These are phyloP conservation scores for Macrotyloma uniflorum DNA, from an alignment of 306 rosid genomes.

Conservation along the genomic window DNA sequence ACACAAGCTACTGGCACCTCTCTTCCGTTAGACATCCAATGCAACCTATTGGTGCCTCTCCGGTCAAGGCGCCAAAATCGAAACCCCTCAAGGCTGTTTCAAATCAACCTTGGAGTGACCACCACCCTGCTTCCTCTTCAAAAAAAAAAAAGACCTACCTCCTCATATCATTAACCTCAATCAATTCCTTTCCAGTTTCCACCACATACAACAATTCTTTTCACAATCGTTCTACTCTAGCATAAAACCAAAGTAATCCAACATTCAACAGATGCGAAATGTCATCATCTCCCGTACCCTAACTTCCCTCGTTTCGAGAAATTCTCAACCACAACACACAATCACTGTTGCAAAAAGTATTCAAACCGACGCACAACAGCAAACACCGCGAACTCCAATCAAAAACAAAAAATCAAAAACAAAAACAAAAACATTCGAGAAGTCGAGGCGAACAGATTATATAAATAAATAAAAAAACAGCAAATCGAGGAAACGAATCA, in stretches of 20 bases:
- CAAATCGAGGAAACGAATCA: background rate
- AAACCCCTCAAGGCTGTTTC: background rate
- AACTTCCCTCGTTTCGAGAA: background rate
- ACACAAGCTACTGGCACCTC: background rate
- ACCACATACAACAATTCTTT: background rate
- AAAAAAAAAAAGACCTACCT: background rate
- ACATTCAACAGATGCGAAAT: background rate
- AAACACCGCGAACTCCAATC: background rate
- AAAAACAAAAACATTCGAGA: background rate
- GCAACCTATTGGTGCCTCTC: background rate
- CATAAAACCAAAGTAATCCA: background rate
- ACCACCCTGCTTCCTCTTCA: background rate
- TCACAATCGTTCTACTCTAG: background rate
- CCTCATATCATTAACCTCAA: background rate
- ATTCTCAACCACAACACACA: background rate
- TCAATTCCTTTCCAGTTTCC: background rate
- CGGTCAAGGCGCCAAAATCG: background rate
- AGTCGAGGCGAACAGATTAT: background rate
- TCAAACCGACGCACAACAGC: background rate
- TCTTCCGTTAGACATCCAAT: background rate
- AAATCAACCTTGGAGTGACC: background rate
- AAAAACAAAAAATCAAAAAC: background rate
- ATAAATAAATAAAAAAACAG: background rate
- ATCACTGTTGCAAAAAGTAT: background rate
- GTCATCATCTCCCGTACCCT: background rate